Conservation (phyloP, 140 eudicot species). For the Bidens hawaiensis region DNA sequence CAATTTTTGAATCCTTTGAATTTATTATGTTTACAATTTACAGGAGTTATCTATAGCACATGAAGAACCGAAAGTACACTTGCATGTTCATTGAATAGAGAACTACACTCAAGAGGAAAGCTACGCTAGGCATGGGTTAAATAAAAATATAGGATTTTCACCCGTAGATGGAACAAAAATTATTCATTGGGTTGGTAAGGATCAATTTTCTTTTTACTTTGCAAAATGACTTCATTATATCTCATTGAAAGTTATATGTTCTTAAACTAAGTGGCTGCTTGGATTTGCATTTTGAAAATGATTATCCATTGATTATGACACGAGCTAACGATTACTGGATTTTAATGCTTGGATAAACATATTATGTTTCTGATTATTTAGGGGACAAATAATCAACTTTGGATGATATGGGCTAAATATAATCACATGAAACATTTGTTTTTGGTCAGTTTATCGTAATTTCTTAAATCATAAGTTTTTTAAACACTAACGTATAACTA, state of each 20-base stretch:
- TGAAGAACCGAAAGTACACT: slow-evolving; percentile 94
- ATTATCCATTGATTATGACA: background rate
- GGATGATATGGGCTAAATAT: too few species aligned
- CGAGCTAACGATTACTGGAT: too few species aligned
- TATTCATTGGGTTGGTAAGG: slow-evolving; percentile 92
- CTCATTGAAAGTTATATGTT: background rate
- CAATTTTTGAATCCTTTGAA: too few species aligned
- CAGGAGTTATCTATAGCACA: too few species aligned
- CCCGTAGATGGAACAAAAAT: slow-evolving; percentile 89
- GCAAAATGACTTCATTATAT: background rate
- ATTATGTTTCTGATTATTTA: too few species aligned
- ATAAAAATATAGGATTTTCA: slow-evolving; percentile 85
- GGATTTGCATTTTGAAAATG: background rate
- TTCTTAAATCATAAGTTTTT: background rate
- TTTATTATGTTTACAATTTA: too few species aligned
- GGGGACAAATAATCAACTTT: too few species aligned
- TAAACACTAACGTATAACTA: background rate
- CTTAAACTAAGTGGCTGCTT: background rate
- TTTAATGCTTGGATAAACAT: too few species aligned
- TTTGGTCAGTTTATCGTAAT: background rate
- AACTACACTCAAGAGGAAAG: slow-evolving; percentile 75
- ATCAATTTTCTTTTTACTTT: background rate
- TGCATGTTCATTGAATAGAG: slow-evolving; percentile 84
- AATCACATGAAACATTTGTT: background rate
- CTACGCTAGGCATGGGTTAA: slow-evolving; percentile 92